Evolutionary conservation across 2,329 filamentous ascomycete species (phyloP).

Genomic region (Plenodomus biglobosus): DNA sequence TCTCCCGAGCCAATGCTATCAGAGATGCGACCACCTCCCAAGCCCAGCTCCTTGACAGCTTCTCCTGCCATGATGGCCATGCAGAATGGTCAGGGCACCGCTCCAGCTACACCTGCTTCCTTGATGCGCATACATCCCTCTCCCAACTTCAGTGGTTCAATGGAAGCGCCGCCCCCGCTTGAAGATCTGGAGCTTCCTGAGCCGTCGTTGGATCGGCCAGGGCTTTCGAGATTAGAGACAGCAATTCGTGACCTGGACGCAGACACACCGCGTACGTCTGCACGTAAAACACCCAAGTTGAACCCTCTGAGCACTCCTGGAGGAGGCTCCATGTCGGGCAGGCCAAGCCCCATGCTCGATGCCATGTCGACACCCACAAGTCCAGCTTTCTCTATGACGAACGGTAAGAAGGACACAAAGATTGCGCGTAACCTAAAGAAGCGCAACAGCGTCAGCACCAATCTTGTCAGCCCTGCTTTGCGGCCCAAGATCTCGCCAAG

Average conservation of each 20-base stretch:
- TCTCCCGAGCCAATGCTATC: slow-evolving; percentile 52
- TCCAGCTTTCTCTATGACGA: slow-evolving; percentile 32
- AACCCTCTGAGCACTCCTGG: slow-evolving; percentile 57
- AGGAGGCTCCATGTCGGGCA: slow-evolving; percentile 30
- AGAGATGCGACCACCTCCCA: slow-evolving; percentile 63
- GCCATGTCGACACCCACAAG: slow-evolving; percentile 55
- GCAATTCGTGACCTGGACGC: slow-evolving; percentile 50
- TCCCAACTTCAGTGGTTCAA: slow-evolving; percentile 30
- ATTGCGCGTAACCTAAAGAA: slow-evolving; percentile 41
- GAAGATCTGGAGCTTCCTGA: slow-evolving; percentile 74
- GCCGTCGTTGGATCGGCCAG: slow-evolving; percentile 54
- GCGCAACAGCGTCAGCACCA: slow-evolving; percentile 59
- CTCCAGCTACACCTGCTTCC: slow-evolving; percentile 75
- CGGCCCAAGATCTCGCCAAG: slow-evolving; percentile 88
- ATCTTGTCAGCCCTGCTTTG: slow-evolving; percentile 82
- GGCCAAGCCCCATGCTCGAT: slow-evolving; percentile 56
- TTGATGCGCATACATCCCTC: slow-evolving; percentile 64
- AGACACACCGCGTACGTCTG: slow-evolving; percentile 63
- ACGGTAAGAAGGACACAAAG: slow-evolving; percentile 38
- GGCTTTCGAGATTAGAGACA: slow-evolving; percentile 56
- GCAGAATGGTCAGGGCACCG: slow-evolving; percentile 33
- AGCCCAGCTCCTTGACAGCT: slow-evolving; percentile 63
- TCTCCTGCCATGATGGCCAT: slow-evolving; percentile 66
- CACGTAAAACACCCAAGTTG: slow-evolving; percentile 67
- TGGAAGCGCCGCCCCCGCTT: slow-evolving; percentile 44